Base-by-base conservation (phyloP, 2,329 filamentous ascomycete genomes). In the Scytalidium sp. region DNA sequence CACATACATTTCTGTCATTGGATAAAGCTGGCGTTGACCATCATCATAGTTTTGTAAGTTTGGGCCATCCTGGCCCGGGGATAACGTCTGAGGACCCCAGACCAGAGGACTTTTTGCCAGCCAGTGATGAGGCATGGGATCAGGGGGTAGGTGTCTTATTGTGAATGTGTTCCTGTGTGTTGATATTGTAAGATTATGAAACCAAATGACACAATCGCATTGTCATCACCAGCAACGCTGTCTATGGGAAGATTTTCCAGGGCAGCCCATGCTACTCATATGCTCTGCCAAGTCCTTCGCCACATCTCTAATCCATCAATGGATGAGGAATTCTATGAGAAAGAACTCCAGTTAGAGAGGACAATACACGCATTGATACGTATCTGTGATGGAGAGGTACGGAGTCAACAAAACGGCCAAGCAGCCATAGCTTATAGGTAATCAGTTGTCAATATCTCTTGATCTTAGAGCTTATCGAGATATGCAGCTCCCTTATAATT, bases 171-270 rank as follows among this genome's bases (percentile, higher is more conserved):
- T n/a, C n/a, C n/a, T n/a, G n/a, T n/a, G n/a, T n/a, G n/a, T n/a
- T n/a, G n/a, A n/a, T n/a, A n/a, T n/a, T n/a, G n/a, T n/a, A n/a
- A n/a, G n/a, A n/a, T n/a, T n/a, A n/a, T n/a, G n/a, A n/a, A n/a
- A n/a, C n/a, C n/a, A n/a, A n/a, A n/a, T n/a, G n/a, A n/a, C n/a
- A n/a, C n/a, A n/a, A n/a, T n/a, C n/a, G n/a, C n/a, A n/a, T n/a
- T n/a, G n/a, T n/a, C n/a, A n/a, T n/a, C n/a, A n/a, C n/a, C n/a
- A n/a, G n/a, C n/a, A n/a, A n/a, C n/a, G n/a, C n/a, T n/a, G n/a
- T n/a, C n/a, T n/a, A 57, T 74, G 45, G 70, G 73, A n/a, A 65
- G 75, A 41, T 80, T 76, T 64, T 74, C 73, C 2, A 70, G 75
- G 49, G 67, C 79, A 45, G 65, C 63, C 43, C 66, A 71, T 53